A percentile compares a stretch with the other conserved stretches of the same genome.
Evolutionary conservation across 768 basidiomycete species (phyloP).

Genomic region (Boletus rex-veris): DNA sequence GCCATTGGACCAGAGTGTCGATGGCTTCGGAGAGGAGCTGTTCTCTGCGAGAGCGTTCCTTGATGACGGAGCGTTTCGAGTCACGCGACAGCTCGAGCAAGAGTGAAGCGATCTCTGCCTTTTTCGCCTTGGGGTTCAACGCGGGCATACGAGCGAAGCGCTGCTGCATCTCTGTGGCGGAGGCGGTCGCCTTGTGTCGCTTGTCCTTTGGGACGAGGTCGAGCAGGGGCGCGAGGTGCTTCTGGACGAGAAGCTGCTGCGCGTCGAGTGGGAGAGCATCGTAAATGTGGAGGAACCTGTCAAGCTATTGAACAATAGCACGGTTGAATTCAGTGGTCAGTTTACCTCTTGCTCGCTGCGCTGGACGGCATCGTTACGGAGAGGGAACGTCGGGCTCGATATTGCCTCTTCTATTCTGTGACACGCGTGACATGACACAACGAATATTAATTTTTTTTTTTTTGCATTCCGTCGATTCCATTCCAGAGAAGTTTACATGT

Average conservation of each 20-base stretch:
- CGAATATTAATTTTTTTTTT: too few relatives aligned
- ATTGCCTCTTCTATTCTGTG: too few relatives aligned
- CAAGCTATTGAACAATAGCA: background rate
- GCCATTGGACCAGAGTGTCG: slow-evolving; percentile 53
- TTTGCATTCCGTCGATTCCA: too few relatives aligned
- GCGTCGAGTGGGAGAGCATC: slow-evolving; percentile 52
- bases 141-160: slow-evolving; percentile 42
- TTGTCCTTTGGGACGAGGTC: slow-evolving; percentile 39
- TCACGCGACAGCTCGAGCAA: slow-evolving; percentile 53
- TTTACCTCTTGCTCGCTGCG: slow-evolving; percentile 17
- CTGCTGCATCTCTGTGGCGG: slow-evolving; percentile 40
- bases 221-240: slow-evolving; percentile 48
- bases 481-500: too few relatives aligned
- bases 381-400: too few relatives aligned
- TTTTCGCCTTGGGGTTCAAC: slow-evolving; percentile 52
- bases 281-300: slow-evolving; percentile 47
- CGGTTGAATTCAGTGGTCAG: accelerated
- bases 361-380: slow-evolving; percentile 9
- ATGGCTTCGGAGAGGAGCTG: slow-evolving; percentile 56
- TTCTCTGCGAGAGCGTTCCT: slow-evolving; percentile 50
- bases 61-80: slow-evolving; percentile 48
- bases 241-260: slow-evolving; percentile 46
- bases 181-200: slow-evolving; percentile 37
- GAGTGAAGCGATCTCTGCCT: slow-evolving; percentile 49
- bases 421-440: too few relatives aligned